A percentile compares a stretch with the other conserved stretches of the same genome.
Conservation (phyloP, 108 stramenopile genomes). For the Nannochloropsis gaditana region DNA sequence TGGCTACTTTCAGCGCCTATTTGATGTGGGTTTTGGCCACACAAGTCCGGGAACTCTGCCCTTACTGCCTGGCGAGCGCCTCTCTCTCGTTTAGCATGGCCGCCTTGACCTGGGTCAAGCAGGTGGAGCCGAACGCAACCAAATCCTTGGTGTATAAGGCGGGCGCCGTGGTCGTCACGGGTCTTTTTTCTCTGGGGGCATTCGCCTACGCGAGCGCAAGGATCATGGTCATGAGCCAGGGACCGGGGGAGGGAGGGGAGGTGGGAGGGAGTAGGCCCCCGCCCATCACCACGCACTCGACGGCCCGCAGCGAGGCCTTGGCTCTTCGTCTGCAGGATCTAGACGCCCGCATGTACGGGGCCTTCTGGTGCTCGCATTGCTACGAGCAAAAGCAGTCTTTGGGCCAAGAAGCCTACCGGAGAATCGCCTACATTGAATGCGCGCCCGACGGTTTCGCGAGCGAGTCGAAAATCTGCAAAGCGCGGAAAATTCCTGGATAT, state of each 20-base stretch:
- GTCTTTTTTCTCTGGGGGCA: slow-evolving; percentile 39
- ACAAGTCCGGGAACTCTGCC: slow-evolving; percentile 66
- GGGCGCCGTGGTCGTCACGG: slow-evolving; percentile 58
- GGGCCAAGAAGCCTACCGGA: slow-evolving; percentile 67
- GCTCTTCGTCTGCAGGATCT: slow-evolving; percentile 60
- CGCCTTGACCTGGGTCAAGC: not conserved
- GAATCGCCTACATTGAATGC: slow-evolving; percentile 79
- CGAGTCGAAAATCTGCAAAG: slow-evolving; percentile 61
- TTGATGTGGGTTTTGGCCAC: slow-evolving; percentile 67
- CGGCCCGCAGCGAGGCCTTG: slow-evolving; percentile 69
- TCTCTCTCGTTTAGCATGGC: slow-evolving; percentile 47
- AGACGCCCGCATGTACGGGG: slow-evolving; percentile 81
- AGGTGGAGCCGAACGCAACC: not conserved
- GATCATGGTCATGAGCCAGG: not conserved
- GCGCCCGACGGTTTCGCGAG: slow-evolving; percentile 33
- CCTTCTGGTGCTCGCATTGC: slow-evolving; percentile 91
- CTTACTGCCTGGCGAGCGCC: slow-evolving; percentile 65
- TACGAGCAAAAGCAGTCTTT: slow-evolving; percentile 79
- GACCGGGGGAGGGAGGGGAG: not conserved
- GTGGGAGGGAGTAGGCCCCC: slow-evolving; percentile 12
- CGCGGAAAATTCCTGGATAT: slow-evolving; percentile 76
- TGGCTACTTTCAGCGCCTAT: slow-evolving; percentile 80
- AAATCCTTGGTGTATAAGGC: not conserved
- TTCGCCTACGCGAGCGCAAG: not conserved
- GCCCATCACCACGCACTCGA: slow-evolving; percentile 49